Base-by-base conservation (phyloP, 2,329 filamentous ascomycete species). In the Cercospora sp. region DNA sequence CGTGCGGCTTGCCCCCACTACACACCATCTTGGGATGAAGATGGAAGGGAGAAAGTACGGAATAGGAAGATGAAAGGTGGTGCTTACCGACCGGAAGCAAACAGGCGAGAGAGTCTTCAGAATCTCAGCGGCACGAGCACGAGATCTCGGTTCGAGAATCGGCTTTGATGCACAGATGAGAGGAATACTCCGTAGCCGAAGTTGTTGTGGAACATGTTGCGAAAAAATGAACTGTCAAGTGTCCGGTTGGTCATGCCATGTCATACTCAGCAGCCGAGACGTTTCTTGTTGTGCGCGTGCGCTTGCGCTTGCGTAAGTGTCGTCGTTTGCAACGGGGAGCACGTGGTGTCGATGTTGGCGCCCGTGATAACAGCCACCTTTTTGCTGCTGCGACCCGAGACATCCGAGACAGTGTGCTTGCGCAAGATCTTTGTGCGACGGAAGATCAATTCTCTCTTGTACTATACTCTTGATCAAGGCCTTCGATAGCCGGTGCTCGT, bases 401-500 rank as follows among this genome's bases (percentile, higher is more conserved):
- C 53, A 31, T 58, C 36, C 59, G 59, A 61, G 33, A 61, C 59
- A 28, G 20, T 61, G 31, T 45, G 59, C 33, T 48, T 61, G 59
- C 36, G 59, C 30, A 42, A 61, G n/a, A 48, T 26, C 9, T 60
- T 51, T 36, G 57, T 60, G 57, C 18, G 9, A 39, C 30, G 8
- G 33, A 39, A 31, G 30, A 60, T 36, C 20, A 7, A 6, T 60
- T 23, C 23, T 18, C 31, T 42, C 2, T 42, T n/a, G 33, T 61
- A 26, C 23, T 4, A 20, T 1, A 20, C 7, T 9, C 18, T 16
- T 42, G 33, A n/a, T 26, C 12, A 28, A 28, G 18, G 16, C 53
- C 53, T 58, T 31, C 4, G 30, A n/a, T 58, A 58, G 53, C 53
- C 53, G 45, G 13, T 58, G 53, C 7, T 2, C 7, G 1, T 30